These are phyloP conservation scores for Apiospora rasikravindrae DNA, from an alignment of 2,329 filamentous ascomycete species.

Conservation along the genomic window DNA sequence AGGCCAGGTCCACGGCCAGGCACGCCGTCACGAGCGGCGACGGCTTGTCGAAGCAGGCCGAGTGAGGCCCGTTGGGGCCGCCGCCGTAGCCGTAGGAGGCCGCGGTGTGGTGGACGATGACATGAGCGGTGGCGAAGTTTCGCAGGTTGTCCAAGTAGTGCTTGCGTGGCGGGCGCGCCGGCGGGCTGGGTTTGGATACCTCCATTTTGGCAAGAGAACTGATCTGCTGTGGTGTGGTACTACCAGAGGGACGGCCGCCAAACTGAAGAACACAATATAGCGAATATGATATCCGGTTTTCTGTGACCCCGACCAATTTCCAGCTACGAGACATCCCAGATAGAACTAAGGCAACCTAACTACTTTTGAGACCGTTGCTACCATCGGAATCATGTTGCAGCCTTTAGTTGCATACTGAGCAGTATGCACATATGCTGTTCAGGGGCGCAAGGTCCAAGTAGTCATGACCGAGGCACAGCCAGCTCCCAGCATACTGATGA, in stretches of 20 bases:
- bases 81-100: slow-evolving; percentile 17
- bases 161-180: neutral
- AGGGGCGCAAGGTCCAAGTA: neutral
- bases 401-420: too few species aligned
- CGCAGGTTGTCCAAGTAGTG: slow-evolving; percentile 20
- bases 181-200: neutral
- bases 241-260: too few species aligned
- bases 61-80: slow-evolving; percentile 14
- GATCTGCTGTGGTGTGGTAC: too few species aligned
- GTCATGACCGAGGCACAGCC: too few species aligned
- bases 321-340: too few species aligned
- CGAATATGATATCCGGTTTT: too few species aligned
- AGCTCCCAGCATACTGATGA: too few species aligned
- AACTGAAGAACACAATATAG: too few species aligned
- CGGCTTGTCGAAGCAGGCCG: slow-evolving; percentile 16
- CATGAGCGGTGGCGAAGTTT: slow-evolving; percentile 8
- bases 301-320: too few species aligned
- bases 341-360: too few species aligned
- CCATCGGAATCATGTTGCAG: neutral
- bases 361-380: neutral
- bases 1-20: slow-evolving; percentile 6
- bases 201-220: neutral
- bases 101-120: slow-evolving; percentile 22
- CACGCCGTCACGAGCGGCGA: slow-evolving; percentile 12
- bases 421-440: neutral